A percentile compares a stretch with the other conserved stretches of the same genome.
Evolutionary conservation across 2,329 filamentous ascomycete genomes (phyloP).

Genomic region (Alternaria arborescens): DNA sequence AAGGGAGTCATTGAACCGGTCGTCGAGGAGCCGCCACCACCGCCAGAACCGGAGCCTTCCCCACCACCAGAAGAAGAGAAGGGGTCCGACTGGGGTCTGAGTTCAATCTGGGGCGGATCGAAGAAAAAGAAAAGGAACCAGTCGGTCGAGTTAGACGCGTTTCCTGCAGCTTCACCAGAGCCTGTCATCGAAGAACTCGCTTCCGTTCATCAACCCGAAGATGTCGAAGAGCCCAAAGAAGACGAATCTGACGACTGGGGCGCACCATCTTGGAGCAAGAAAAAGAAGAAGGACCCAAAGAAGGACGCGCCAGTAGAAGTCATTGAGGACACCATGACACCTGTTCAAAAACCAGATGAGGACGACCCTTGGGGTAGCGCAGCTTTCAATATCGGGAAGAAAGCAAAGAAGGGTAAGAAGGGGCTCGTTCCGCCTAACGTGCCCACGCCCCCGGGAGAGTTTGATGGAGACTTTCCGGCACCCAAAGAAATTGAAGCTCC

Average conservation of each 20-base stretch:
- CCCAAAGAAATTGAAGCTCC: constrained; percentile 63
- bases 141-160: constrained; percentile 46
- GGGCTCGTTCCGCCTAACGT: constrained; percentile 60
- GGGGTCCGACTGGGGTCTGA: constrained; percentile 47
- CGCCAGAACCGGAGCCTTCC: constrained; percentile 36
- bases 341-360: constrained; percentile 57
- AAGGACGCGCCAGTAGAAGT: constrained; percentile 53
- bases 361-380: constrained; percentile 51
- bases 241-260: constrained; percentile 65
- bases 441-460: constrained; percentile 57
- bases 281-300: constrained; percentile 47
- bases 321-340: constrained; percentile 51
- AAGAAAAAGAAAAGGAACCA: constrained; percentile 60
- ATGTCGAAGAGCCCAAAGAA: constrained; percentile 59
- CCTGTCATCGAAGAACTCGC: constrained; percentile 38
- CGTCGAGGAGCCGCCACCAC: constrained; percentile 24
- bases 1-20: constrained; percentile 46
- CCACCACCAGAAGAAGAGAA: constrained; percentile 45
- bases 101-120: constrained; percentile 50
- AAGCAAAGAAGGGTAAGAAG: constrained; percentile 65
- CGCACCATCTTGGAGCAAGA: constrained; percentile 66
- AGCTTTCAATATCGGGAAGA: constrained; percentile 57
- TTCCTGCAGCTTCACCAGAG: constrained; percentile 39
- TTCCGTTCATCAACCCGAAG: constrained; percentile 55
- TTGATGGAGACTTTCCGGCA: constrained; percentile 50